Base-by-base conservation (phyloP, 169 alveolate genomes). In the Sarcocystis neurona region DNA sequence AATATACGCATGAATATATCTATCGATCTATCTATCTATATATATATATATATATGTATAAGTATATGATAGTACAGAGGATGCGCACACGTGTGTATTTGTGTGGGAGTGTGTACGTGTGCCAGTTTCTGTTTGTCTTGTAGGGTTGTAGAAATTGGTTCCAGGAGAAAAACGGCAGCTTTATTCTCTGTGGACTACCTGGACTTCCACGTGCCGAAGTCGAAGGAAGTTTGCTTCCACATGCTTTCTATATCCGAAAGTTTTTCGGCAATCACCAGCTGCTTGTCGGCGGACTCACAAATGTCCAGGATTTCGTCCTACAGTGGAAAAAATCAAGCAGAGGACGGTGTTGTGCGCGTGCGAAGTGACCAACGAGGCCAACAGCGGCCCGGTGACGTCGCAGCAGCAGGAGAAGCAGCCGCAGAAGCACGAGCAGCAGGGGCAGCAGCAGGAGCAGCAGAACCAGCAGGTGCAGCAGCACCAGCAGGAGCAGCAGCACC, bases 211-310 rank as follows among this genome's bases (percentile, higher is more conserved):
- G 96, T 95, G 58, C 97, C 97, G 85, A 98, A 97, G 92, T 96
- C 98, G 93, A 98, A 97, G 92, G 93, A 95, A 94, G 96, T 94
- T 70, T 92, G 95, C 48, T 93, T 95, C 99, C 99, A 98, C 92
- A 93, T 95, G 63, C 93, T 95, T 66, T 95, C 94, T 77, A 97
- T 97, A 75, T 97, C 99, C 79, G 93, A 95, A 84, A 97, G 96
- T 78, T 96, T 94, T 84, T 93, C 97, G 91, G 97, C 98, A 70
- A 97, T 97, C 89, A 97, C 96, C 72, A 97, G 95, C 94, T 98
- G 98, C 92, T 98, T 97, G 91, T 98, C 99, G 63, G 99, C 99
- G 43, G 99, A 96, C 80, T 97, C 99, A 85, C 99, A 95, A 79
- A 97, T 97, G 95, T 98, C 99, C 79, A 96, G 97, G 63, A 98